Evolutionary conservation across 768 basidiomycete species (phyloP), one percentile per base, ranked within the genome.

Genomic region (Baorangia bicolor): DNA sequence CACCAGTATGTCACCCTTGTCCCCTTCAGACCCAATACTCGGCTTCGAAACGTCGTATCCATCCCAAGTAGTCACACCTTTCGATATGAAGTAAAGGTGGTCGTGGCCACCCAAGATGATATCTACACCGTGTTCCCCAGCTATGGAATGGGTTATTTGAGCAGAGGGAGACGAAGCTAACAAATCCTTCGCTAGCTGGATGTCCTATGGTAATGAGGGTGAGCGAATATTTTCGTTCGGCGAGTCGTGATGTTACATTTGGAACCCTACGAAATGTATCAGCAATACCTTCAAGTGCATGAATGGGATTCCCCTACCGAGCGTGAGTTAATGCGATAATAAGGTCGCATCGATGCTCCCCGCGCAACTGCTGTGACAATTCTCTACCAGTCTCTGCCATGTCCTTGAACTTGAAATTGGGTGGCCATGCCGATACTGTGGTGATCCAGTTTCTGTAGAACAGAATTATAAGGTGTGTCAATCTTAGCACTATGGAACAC

Each of bases 21-120:
- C 90, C n/a, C 73, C 75, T 62, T 92, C 88, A 7, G 84, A 83
- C 28, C 89, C 92, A 16, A 87, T 78, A 28, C 81, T 78, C 4
- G 75, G 68, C 41, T 77, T 61, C 4, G 69, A 72, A 20, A 77
- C 65, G 58, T 92, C 81, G 56, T 84, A 87, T 50, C 77, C 80
- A 27, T 88, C 82, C 90, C 90, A 92, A 5, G 74, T 67, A 38
- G 74, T 78, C 16, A 84, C 80, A 11, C 88, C 91, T 60, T 78
- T 82, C 34, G 86, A 83, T 39, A 82, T 79, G 66, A 82, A 92
- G 72, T 91, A 92, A 4, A 88, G 74, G 59, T 96, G 94, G 66
- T 96, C 94, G 63, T 96, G 94, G 2, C 94, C 94, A 5, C 94
- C 94, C 3, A 95, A 79, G 38, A 95, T 70, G 25, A 94, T 72